Evolutionary conservation across 2,329 filamentous ascomycete species (phyloP).

Genomic region (Fonsecaea pedrosoi): DNA sequence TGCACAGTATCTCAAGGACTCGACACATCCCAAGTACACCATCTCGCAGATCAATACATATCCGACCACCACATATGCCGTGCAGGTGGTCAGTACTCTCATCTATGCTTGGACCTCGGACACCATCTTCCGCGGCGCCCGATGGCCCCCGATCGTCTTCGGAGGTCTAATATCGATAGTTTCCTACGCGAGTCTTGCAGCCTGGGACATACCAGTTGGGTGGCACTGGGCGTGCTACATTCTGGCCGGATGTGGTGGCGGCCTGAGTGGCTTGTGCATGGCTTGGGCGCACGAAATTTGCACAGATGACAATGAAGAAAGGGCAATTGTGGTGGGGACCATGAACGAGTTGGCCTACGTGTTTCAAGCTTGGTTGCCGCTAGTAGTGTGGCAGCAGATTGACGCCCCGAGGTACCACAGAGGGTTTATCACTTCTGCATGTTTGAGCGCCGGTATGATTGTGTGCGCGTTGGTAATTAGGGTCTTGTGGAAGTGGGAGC

Average conservation of each 20-base stretch:
- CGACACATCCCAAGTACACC: slow-evolving; percentile 53
- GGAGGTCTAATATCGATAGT: slow-evolving; percentile 55
- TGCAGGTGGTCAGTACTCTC: slow-evolving; percentile 66
- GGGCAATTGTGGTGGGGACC: slow-evolving; percentile 66
- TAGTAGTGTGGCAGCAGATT: slow-evolving; percentile 64
- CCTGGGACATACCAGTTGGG: slow-evolving; percentile 58
- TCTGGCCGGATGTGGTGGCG: slow-evolving; percentile 57
- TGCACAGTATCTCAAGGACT: slow-evolving; percentile 53
- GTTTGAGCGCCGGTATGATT: slow-evolving; percentile 38
- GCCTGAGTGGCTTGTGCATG: slow-evolving; percentile 58
- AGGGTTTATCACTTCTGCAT: slow-evolving; percentile 64
- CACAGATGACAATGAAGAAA: slow-evolving; percentile 42
- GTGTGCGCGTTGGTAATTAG: slow-evolving; percentile 55
- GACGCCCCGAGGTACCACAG: slow-evolving; percentile 67
- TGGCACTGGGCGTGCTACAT: slow-evolving; percentile 72
- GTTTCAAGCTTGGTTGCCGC: slow-evolving; percentile 71
- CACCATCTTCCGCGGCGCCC: slow-evolving; percentile 62
- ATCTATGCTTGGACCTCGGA: slow-evolving; percentile 72
- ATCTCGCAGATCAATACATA: slow-evolving; percentile 59
- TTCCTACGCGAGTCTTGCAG: slow-evolving; percentile 53
- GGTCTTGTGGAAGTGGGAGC: slow-evolving; percentile 50
- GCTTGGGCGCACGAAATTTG: slow-evolving; percentile 65
- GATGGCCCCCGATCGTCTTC: slow-evolving; percentile 71
- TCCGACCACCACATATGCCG: slow-evolving; percentile 64
- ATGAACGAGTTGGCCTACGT: slow-evolving; percentile 76